phyloP scores from a whole-genome alignment of 2,329 filamentous ascomycete species.

The Neofusicoccum umdonicola region DNA sequence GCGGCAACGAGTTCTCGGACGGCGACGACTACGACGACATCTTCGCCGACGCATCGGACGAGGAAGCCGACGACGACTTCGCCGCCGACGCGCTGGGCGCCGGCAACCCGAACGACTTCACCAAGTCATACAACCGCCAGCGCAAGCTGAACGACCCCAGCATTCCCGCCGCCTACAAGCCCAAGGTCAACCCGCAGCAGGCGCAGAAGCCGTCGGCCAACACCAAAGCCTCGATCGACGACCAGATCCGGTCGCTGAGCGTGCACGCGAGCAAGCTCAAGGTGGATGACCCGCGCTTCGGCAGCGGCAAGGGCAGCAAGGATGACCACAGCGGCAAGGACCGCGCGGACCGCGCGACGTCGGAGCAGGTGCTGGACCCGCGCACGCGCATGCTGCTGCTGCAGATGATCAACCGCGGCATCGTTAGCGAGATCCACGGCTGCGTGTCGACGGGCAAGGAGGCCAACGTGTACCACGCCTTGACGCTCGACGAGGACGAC shows the following conservation, averaged over 20 bases:
- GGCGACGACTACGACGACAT: constrained; percentile 64
- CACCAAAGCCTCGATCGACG: constrained; percentile 75
- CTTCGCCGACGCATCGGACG: constrained; percentile 62
- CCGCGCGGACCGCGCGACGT: constrained; percentile 89
- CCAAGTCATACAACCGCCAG: constrained; percentile 87
- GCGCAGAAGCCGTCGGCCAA: constrained; percentile 67
- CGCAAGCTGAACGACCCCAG: constrained; percentile 60
- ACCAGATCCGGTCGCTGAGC: constrained; percentile 81
- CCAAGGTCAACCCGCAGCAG: constrained; percentile 70
- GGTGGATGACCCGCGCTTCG: constrained; percentile 51
- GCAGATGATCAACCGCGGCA: constrained; percentile 90
- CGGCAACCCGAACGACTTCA: constrained; percentile 65
- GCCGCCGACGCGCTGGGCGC: constrained; percentile 56
- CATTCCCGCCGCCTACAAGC: constrained; percentile 53
- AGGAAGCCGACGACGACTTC: constrained; percentile 54
- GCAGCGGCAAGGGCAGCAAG: constrained; percentile 42
- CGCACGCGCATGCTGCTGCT: constrained; percentile 92
- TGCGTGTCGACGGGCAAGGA: constrained; percentile 97
- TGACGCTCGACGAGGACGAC: constrained; percentile 58
- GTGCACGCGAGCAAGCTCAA: constrained; percentile 84
- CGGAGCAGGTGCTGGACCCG: constrained; percentile 90
- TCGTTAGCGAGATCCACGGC: constrained; percentile 89
- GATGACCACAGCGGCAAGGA: constrained; percentile 63
- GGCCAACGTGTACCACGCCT: constrained; percentile 93
- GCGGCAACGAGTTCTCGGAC: constrained; percentile 3